A percentile compares a stretch with the other conserved stretches of the same genome.
phyloP scores from a whole-genome alignment of 2,329 filamentous ascomycete species.

The Simplicillium sp. region DNA sequence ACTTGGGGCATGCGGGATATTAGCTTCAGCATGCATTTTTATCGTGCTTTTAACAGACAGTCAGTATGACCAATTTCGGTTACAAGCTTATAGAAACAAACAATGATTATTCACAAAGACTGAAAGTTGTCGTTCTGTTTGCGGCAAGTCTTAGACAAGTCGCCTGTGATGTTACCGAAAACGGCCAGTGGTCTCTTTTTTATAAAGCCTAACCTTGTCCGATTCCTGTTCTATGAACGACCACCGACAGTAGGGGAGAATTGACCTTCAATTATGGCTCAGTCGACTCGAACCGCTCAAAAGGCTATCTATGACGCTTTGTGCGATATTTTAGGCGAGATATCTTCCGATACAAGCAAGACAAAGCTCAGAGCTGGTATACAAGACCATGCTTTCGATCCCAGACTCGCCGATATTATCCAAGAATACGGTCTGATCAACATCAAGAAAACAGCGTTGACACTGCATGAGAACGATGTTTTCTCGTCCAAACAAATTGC shows the following conservation, averaged over 20 bases:
- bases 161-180: too few relatives aligned
- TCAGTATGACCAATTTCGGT: too few relatives aligned
- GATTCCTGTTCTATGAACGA: not conserved
- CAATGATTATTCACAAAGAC: too few relatives aligned
- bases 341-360: not conserved
- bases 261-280: not conserved
- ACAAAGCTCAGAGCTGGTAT: not conserved
- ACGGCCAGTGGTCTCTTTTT: too few relatives aligned
- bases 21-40: too few relatives aligned
- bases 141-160: too few relatives aligned
- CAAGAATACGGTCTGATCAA: not conserved
- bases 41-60: too few relatives aligned
- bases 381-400: not conserved
- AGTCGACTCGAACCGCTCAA: not conserved
- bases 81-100: too few relatives aligned
- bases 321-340: not conserved
- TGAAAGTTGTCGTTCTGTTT: too few relatives aligned
- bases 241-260: not conserved
- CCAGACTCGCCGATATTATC: not conserved
- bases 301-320: conserved; percentile 1
- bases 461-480: not conserved
- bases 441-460: not conserved
- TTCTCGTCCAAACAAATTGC: not conserved
- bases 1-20: too few relatives aligned
- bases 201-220: not conserved